Conservation (phyloP, 352 stramenopile species). For the Phytopythium sindhum region DNA sequence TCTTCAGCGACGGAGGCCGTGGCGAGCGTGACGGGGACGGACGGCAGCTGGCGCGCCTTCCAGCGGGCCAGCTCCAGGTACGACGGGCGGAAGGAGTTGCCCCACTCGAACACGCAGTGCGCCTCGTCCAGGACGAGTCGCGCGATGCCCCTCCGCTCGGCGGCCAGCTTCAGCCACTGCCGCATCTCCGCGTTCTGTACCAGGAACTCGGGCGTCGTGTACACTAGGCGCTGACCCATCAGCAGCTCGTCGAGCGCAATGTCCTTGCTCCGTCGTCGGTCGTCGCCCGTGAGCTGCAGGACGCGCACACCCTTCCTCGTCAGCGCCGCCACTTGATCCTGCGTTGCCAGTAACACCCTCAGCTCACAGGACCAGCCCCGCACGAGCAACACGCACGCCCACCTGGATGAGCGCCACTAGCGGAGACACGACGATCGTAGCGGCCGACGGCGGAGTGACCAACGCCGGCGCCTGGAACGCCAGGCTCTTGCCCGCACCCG, state of each 20-base stretch:
- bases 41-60: constrained; percentile 35
- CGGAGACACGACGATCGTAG: constrained; percentile 71
- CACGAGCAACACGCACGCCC: too few relatives aligned
- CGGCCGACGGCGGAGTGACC: constrained; percentile 23
- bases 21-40: constrained; percentile 63
- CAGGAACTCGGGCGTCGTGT: constrained; percentile 81
- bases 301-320: constrained; percentile 51
- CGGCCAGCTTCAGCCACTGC: constrained; percentile 31
- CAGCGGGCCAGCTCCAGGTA: constrained; percentile 68
- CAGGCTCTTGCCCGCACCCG: constrained; percentile 76
- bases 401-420: constrained; percentile 78
- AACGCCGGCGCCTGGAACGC: constrained; percentile 75
- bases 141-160: constrained; percentile 21
- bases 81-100: constrained; percentile 64
- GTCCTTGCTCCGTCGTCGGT: constrained; percentile 13
- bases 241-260: constrained; percentile 34
- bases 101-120: constrained; percentile 80
- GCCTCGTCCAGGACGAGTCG: constrained; percentile 77
- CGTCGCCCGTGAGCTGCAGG: constrained; percentile 38
- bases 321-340: constrained; percentile 76
- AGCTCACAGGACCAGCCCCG: background rate
- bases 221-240: constrained; percentile 49
- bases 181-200: constrained; percentile 60
- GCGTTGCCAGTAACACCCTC: background rate
- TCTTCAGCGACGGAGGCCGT: constrained; percentile 71